A percentile compares a stretch with the other conserved stretches of the same genome.
These are phyloP conservation scores for Wickerhamiella azyma DNA, from an alignment of 805 yeast species.

Conservation along the genomic window DNA sequence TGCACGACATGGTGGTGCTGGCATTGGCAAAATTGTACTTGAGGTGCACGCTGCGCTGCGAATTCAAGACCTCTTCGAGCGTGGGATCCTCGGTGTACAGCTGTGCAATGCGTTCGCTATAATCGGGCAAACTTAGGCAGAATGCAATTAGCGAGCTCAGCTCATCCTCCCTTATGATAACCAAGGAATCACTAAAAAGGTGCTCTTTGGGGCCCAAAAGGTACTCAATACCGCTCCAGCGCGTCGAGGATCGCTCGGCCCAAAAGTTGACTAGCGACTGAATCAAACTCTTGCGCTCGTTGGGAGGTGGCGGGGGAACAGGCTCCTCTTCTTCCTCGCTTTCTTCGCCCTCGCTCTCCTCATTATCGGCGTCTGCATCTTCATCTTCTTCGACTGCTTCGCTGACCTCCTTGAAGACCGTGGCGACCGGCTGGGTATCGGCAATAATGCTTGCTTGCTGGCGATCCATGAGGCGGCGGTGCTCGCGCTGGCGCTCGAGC, in stretches of 20 bases:
- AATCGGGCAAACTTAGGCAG: constrained; percentile 76
- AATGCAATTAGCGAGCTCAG: constrained; percentile 91
- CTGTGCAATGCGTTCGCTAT: constrained; percentile 45
- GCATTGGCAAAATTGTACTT: constrained; percentile 88
- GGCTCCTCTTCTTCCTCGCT: not conserved
- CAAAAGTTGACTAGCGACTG: constrained; percentile 81
- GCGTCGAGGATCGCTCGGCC: constrained; percentile 92
- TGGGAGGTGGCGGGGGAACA: constrained; percentile 4
- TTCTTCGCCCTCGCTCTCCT: constrained; percentile 4
- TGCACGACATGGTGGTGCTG: constrained; percentile 70
- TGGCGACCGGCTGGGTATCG: constrained; percentile 75
- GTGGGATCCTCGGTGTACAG: constrained; percentile 22
- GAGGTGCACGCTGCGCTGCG: constrained; percentile 76
- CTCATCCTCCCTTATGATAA: constrained; percentile 89
- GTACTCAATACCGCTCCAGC: constrained; percentile 86
- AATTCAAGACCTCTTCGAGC: constrained; percentile 59
- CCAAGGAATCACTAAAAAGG: constrained; percentile 84
- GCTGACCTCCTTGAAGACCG: constrained; percentile 71
- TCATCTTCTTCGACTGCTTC: constrained; percentile 50
- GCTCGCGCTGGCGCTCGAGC: constrained; percentile 69
- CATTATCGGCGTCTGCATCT: constrained; percentile 6
- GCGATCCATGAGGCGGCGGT: constrained; percentile 41
- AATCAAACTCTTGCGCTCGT: constrained; percentile 62
- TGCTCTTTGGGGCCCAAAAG: constrained; percentile 75
- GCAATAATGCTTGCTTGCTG: constrained; percentile 60